Conservation (phyloP, 1,139 yeast genomes). For the Suhomyces taliae region DNA sequence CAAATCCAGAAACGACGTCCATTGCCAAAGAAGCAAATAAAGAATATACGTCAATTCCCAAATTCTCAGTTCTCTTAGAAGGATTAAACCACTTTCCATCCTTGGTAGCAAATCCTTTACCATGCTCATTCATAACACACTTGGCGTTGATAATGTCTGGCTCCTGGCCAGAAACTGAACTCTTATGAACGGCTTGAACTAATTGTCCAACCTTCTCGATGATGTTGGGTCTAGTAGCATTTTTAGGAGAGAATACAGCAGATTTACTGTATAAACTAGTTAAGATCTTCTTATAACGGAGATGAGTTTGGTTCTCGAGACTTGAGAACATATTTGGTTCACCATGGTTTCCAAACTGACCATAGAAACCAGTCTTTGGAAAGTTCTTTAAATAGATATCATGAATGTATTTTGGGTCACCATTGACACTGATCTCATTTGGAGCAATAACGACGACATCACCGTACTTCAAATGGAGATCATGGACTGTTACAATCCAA, state of each 20-base stretch:
- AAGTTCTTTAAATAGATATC: constrained; percentile 59
- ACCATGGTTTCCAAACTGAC: constrained; percentile 61
- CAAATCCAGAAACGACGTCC: constrained; percentile 66
- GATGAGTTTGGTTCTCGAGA: constrained; percentile 49
- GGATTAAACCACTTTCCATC: constrained; percentile 33
- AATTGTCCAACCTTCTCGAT: constrained; percentile 28
- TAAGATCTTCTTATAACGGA: constrained; percentile 49
- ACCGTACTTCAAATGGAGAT: constrained; percentile 58
- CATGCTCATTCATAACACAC: constrained; percentile 33
- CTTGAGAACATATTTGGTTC: constrained; percentile 59
- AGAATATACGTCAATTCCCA: constrained; percentile 57
- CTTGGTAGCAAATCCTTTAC: constrained; percentile 27
- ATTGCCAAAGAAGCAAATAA: constrained; percentile 70
- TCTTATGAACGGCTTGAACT: constrained; percentile 25
- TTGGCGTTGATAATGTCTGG: constrained; percentile 39
- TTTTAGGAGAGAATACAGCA: constrained; percentile 32
- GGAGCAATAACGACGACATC: constrained; percentile 62
- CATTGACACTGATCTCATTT: constrained; percentile 59
- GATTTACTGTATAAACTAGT: constrained; percentile 52
- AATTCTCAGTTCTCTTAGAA: constrained; percentile 19
- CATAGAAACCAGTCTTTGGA: constrained; percentile 62
- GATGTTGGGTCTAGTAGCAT: constrained; percentile 27
- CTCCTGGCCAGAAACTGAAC: constrained; percentile 33
- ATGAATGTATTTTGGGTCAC: constrained; percentile 47
- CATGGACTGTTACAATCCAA: constrained; percentile 52